These are phyloP conservation scores for Mucuna pruriens DNA, from an alignment of 306 rosid species.

Conservation along the genomic window DNA sequence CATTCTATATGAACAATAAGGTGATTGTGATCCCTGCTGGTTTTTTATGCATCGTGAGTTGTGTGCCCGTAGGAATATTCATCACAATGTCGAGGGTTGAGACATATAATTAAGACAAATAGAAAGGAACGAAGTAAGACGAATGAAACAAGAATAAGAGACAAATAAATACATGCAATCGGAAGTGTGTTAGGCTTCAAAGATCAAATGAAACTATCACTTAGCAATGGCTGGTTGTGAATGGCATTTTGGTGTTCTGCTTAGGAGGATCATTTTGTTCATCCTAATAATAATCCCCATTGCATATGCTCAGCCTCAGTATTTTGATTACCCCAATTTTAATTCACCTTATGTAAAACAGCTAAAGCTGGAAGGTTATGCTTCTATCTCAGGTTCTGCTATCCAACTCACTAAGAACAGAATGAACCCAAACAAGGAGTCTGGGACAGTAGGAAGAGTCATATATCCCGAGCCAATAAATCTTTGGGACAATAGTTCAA, in stretches of 20 bases:
- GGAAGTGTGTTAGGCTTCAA: not conserved
- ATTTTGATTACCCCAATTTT: slow-evolving; percentile 6
- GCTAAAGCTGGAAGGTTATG: slow-evolving; percentile 21
- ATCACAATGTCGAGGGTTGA: slow-evolving; percentile 6
- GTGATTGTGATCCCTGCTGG: not conserved
- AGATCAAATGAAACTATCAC: slow-evolving; percentile 9
- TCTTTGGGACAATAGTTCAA: slow-evolving; percentile 42
- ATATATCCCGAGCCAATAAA: not conserved
- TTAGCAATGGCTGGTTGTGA: slow-evolving; percentile 23
- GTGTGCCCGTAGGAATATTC: not conserved
- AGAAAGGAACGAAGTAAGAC: not conserved
- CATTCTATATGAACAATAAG: not conserved
- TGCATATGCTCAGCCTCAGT: slow-evolving; percentile 2
- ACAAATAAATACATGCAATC: not conserved
- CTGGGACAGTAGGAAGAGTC: slow-evolving; percentile 26
- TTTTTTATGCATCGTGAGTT: not conserved
- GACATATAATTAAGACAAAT: not conserved
- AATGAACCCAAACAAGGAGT: fast-evolving
- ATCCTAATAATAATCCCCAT: slow-evolving; percentile 13
- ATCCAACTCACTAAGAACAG: slow-evolving; percentile 29
- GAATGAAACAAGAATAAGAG: not conserved
- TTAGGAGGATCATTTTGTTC: not conserved
- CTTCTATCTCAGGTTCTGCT: not conserved
- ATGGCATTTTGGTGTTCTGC: not conserved
- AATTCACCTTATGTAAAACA: not conserved